phyloP scores from a whole-genome alignment of 108 stramenopile species.

The Parmales sp. region DNA sequence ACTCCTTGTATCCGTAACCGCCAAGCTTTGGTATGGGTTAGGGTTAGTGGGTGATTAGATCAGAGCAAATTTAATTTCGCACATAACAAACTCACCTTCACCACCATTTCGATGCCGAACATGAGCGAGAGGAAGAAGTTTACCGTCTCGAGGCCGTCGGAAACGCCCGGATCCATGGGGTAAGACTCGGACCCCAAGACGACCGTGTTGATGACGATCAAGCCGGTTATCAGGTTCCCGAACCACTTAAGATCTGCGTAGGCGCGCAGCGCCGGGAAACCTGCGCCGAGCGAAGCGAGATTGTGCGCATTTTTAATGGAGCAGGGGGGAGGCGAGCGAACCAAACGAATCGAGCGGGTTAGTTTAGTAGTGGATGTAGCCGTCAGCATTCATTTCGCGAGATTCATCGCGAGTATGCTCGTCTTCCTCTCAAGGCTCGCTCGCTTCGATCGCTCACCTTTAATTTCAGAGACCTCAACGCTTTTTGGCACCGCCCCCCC shows the following conservation, averaged over 20 bases:
- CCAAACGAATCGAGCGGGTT: neutral
- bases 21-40: too few species aligned
- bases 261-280: too few species aligned
- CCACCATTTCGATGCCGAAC: slow-evolving; percentile 47
- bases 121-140: slow-evolving; percentile 47
- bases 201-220: slow-evolving; percentile 56
- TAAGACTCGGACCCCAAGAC: slow-evolving; percentile 38
- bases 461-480: too few species aligned
- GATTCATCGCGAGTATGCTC: slow-evolving; percentile 8
- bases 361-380: neutral
- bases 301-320: slow-evolving; percentile 8
- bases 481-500: too few species aligned
- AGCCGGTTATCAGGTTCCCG: slow-evolving; percentile 18
- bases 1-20: too few species aligned
- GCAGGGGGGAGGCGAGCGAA: neutral
- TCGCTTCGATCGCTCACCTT: too few species aligned
- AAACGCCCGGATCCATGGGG: slow-evolving; percentile 19
- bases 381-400: neutral
- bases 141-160: slow-evolving; percentile 23
- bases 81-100: slow-evolving; percentile 34
- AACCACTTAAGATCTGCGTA: too few species aligned
- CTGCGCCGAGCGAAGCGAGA: too few species aligned
- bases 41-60: too few species aligned
- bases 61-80: slow-evolving; percentile 18
- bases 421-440: slow-evolving; percentile 24